A percentile compares a stretch with the other conserved stretches of the same genome.
Evolutionary conservation across 202 grass and related monocot species (phyloP).

Genomic region (Eragrostis tef): DNA sequence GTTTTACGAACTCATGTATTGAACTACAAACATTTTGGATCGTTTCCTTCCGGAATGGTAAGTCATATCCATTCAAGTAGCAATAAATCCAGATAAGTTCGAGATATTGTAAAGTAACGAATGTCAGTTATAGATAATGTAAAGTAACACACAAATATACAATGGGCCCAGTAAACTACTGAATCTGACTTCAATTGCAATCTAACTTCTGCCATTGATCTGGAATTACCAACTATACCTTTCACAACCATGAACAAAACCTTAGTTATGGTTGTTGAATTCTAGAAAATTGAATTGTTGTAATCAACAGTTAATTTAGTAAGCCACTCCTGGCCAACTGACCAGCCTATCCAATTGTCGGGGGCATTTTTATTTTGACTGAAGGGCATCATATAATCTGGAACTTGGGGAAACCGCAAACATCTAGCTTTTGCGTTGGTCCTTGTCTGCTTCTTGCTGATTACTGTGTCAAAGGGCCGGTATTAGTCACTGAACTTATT

Average conservation of each 20-base stretch:
- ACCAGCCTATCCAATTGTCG: not conserved
- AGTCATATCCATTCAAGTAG: slow-evolving; percentile 30
- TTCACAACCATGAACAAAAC: not conserved
- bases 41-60: slow-evolving; percentile 18
- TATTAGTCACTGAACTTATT: slow-evolving; percentile 19
- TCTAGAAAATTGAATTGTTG: not conserved
- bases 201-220: not conserved
- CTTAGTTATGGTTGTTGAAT: not conserved
- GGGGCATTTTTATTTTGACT: slow-evolving; percentile 13
- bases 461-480: not conserved
- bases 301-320: not conserved
- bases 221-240: not conserved
- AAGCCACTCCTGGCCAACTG: not conserved
- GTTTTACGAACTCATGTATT: slow-evolving; percentile 3
- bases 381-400: not conserved
- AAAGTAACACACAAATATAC: slow-evolving; percentile 33
- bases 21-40: slow-evolving; percentile 14
- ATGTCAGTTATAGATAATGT: slow-evolving; percentile 42
- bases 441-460: slow-evolving; percentile 18
- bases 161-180: not conserved
- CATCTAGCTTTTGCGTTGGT: not conserved
- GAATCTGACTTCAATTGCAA: not conserved
- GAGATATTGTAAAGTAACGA: slow-evolving; percentile 43
- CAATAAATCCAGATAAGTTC: slow-evolving; percentile 10
- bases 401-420: slow-evolving; percentile 3